Evolutionary conservation across 1,284 basidiomycete genomes (phyloP).

Genomic region (Sporisorium scitamineum): DNA sequence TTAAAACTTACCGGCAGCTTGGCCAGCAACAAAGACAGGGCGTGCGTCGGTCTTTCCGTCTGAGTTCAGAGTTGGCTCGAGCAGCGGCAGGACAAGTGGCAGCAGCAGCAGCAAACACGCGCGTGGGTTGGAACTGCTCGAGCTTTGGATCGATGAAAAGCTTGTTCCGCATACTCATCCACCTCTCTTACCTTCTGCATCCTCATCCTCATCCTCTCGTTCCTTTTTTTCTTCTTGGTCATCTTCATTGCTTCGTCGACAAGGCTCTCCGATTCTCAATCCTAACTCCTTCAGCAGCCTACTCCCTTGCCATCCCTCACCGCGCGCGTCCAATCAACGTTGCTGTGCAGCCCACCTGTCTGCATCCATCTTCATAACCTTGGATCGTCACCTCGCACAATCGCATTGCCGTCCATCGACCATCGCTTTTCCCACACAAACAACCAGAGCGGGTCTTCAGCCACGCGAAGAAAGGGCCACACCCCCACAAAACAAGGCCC

Average conservation of each 20-base stretch:
- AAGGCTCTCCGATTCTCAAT: too few relatives aligned
- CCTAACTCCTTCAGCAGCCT: not conserved
- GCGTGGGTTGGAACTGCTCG: not conserved
- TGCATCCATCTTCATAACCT: slow-evolving; percentile 17
- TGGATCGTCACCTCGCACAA: slow-evolving; percentile 11
- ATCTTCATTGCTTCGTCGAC: not conserved
- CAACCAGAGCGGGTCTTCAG: not conserved
- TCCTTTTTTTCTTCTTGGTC: not conserved
- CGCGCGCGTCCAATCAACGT: not conserved
- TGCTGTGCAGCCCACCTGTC: slow-evolving; percentile 3
- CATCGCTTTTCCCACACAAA: not conserved
- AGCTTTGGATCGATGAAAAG: not conserved
- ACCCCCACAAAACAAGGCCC: not conserved
- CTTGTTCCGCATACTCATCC: not conserved
- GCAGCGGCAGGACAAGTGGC: not conserved
- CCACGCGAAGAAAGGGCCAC: not conserved
- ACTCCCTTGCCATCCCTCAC: not conserved
- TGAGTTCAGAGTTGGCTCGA: slow-evolving; percentile 5
- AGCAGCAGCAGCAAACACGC: slow-evolving; percentile 4
- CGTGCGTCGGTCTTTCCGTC: not conserved
- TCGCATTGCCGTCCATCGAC: not conserved
- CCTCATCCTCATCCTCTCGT: slow-evolving; percentile 1
- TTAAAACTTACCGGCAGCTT: not conserved
- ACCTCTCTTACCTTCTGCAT: too few relatives aligned
- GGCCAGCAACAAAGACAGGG: not conserved